These are phyloP conservation scores for Hymenotorrendiella dingleyae DNA, from an alignment of 2,329 filamentous ascomycete genomes.

Conservation along the genomic window DNA sequence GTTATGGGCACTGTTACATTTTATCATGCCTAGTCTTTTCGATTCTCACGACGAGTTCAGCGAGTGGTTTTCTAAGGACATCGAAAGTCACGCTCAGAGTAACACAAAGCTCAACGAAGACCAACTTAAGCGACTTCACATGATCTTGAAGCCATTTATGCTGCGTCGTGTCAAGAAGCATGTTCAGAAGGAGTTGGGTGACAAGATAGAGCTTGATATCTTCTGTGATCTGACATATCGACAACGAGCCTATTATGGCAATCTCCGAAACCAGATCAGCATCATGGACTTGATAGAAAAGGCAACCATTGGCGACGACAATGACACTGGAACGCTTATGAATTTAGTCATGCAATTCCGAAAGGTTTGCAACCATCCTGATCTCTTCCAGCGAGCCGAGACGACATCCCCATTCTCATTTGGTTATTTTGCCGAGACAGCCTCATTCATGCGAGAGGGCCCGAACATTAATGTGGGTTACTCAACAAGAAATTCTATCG, in stretches of 20 bases:
- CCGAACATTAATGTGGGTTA: constrained; percentile 74
- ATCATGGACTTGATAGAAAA: constrained; percentile 99
- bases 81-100: constrained; percentile 96
- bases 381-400: constrained; percentile 92
- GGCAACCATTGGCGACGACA: constrained; percentile 86
- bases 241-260: constrained; percentile 88
- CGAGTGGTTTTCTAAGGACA: constrained; percentile 93
- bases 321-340: constrained; percentile 94
- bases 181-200: constrained; percentile 95
- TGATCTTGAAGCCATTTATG: constrained; percentile 99
- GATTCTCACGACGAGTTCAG: constrained; percentile 90
- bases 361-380: constrained; percentile 98
- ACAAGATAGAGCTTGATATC: constrained; percentile 96
- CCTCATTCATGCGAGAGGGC: constrained; percentile 89
- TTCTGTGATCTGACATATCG: constrained; percentile 97
- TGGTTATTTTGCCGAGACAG: constrained; percentile 88
- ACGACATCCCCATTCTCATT: constrained; percentile 80
- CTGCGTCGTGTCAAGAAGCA: constrained; percentile 99
- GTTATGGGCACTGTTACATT: constrained; percentile 93
- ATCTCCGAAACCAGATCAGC: constrained; percentile 92
- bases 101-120: constrained; percentile 99
- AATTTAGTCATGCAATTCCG: constrained; percentile 99
- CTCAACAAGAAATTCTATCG: constrained; percentile 78
- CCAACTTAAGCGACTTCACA: constrained; percentile 91
- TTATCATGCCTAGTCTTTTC: constrained; percentile 99